A percentile compares a stretch with the other conserved stretches of the same genome.
Conservation (phyloP, 1,139 yeast species). For the Diutina siamensis region DNA sequence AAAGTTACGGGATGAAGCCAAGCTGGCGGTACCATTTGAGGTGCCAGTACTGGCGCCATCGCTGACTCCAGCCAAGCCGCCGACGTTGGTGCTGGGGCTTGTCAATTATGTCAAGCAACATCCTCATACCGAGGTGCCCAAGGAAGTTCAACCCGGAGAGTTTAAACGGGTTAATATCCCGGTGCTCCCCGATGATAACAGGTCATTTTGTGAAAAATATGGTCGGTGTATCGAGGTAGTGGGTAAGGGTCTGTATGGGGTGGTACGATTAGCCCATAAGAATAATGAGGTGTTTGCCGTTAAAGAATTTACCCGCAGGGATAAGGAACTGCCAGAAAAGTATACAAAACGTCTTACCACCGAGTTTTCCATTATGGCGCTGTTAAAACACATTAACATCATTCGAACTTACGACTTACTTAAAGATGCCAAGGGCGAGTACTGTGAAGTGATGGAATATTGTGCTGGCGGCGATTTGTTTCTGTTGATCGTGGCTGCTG, state of each 20-base stretch:
- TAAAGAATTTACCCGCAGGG: conserved; percentile 32
- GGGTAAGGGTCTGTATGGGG: conserved; percentile 39
- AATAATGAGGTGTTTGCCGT: conserved; percentile 30
- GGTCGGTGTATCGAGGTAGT: conserved; percentile 41
- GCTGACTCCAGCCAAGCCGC: conserved; percentile 35
- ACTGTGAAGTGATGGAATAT: conserved; percentile 93
- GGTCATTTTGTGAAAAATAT: conserved; percentile 37
- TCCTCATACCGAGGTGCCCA: not conserved
- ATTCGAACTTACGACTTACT: conserved; percentile 78
- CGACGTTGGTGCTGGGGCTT: conserved; percentile 43
- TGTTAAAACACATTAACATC: conserved; percentile 41
- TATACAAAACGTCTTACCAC: conserved; percentile 33
- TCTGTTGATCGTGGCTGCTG: conserved; percentile 73
- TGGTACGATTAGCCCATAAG: conserved; percentile 36
- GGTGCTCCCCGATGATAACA: conserved; percentile 16
- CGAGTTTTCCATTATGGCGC: conserved; percentile 38
- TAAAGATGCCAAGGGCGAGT: conserved; percentile 86
- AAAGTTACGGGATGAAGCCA: conserved; percentile 70
- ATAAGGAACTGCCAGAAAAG: conserved; percentile 34
- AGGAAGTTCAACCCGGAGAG: not conserved
- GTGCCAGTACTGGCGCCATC: conserved; percentile 11
- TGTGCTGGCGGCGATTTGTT: conserved; percentile 94
- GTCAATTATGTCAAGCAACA: conserved; percentile 3
- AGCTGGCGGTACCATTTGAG: conserved; percentile 73
- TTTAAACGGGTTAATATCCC: not conserved